Evolutionary conservation across 2,329 filamentous ascomycete species (phyloP).

Genomic region (Trichoderma atroviride): DNA sequence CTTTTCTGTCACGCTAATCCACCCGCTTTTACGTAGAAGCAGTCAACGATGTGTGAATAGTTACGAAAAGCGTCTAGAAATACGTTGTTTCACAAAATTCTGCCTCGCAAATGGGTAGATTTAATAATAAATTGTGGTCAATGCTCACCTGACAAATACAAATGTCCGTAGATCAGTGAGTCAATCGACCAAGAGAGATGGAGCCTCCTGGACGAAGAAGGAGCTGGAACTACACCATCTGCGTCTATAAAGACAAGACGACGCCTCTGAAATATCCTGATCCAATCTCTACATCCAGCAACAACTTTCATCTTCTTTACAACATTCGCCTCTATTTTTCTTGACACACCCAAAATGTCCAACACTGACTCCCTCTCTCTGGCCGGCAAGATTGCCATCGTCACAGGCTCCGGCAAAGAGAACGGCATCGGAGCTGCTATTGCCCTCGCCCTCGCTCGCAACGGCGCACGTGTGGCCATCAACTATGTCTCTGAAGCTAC

Average conservation of each 20-base stretch:
- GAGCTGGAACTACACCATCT: too few relatives aligned
- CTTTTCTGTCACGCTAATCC: neutral
- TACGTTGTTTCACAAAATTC: neutral
- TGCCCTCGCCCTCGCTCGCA: slow-evolving; percentile 41
- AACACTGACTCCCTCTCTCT: slow-evolving; percentile 35
- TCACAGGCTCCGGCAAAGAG: slow-evolving; percentile 47
- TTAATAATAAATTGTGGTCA: too few relatives aligned
- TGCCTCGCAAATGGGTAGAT: too few relatives aligned
- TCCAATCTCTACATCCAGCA: neutral
- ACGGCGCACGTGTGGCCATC: slow-evolving; percentile 44
- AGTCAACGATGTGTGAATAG: neutral
- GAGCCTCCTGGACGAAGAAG: neutral
- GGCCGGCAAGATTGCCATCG: slow-evolving; percentile 44
- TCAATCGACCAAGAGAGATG: neutral
- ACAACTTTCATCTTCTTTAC: neutral
- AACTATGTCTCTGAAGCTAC: slow-evolving; percentile 44
- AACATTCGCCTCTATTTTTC: neutral
- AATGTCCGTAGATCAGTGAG: neutral
- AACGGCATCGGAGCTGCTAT: slow-evolving; percentile 47
- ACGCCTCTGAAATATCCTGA: neutral
- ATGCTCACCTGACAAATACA: neutral
- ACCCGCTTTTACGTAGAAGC: neutral
- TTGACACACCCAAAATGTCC: neutral
- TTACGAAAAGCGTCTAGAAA: neutral
- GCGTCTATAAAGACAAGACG: neutral